These are phyloP conservation scores for Suillus weaverae DNA, from an alignment of 768 basidiomycete genomes.

Conservation along the genomic window DNA sequence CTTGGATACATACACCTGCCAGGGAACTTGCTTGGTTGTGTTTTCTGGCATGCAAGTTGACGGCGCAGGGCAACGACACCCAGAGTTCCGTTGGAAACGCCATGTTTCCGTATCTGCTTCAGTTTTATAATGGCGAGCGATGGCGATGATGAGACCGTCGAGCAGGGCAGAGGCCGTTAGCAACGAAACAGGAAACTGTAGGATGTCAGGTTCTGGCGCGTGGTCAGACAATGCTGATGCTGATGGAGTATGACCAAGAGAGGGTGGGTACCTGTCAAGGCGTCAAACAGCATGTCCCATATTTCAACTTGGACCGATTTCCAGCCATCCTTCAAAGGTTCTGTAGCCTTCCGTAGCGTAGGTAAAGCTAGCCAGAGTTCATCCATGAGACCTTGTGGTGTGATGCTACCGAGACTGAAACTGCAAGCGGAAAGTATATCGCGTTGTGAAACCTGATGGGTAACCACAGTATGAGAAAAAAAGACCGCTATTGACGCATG, in stretches of 20 bases:
- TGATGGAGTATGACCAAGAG: neutral
- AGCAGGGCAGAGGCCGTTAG: slow-evolving; percentile 55
- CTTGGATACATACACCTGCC: slow-evolving; percentile 14
- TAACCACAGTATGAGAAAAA: neutral
- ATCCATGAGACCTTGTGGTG: slow-evolving; percentile 49
- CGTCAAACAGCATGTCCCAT: slow-evolving; percentile 52
- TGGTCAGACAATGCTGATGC: neutral
- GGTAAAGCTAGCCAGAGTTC: slow-evolving; percentile 61
- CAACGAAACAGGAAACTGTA: slow-evolving; percentile 51
- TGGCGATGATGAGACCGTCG: slow-evolving; percentile 41
- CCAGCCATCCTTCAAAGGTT: slow-evolving; percentile 43
- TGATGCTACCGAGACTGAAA: slow-evolving; percentile 54
- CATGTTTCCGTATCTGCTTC: slow-evolving; percentile 21
- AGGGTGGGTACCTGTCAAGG: slow-evolving; percentile 36
- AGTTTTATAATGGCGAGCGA: slow-evolving; percentile 38
- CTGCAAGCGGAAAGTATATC: slow-evolving; percentile 50
- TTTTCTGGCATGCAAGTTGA: neutral
- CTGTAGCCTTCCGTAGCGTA: slow-evolving; percentile 44
- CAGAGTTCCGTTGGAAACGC: neutral
- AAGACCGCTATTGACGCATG: neutral
- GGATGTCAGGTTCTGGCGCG: slow-evolving; percentile 49
- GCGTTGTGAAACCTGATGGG: slow-evolving; percentile 50
- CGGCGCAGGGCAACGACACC: neutral
- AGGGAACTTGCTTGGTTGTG: slow-evolving; percentile 10
- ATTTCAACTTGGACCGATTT: slow-evolving; percentile 41